Percentiles rank a stretch among this genome's conserved stretches.
Evolutionary conservation across 495 filamentous ascomycete genomes (phyloP).

Genomic region (Penicillium ucsense): DNA sequence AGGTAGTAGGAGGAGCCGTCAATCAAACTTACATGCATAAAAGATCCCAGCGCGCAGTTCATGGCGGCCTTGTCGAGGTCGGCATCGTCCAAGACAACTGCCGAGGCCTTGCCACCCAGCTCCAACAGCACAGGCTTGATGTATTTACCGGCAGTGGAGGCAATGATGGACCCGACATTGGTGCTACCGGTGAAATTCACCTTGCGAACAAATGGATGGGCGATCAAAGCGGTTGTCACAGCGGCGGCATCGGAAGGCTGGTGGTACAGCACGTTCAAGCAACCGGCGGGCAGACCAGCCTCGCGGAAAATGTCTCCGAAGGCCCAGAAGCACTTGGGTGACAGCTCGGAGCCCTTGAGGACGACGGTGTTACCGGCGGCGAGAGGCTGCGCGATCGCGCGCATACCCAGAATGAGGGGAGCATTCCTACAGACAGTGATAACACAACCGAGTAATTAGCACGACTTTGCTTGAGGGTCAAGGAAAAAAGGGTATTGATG

Average conservation of each 20-base stretch:
- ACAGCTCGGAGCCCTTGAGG: constrained; percentile 68
- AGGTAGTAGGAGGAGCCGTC: too few species aligned
- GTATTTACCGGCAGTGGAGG: constrained; percentile 41
- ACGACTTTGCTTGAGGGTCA: background rate
- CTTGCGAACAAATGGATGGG: constrained; percentile 47
- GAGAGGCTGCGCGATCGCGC: constrained; percentile 63
- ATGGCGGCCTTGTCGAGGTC: constrained; percentile 46
- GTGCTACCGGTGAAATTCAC: constrained; percentile 56
- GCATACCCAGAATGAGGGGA: constrained; percentile 54
- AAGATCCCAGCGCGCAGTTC: constrained; percentile 41
- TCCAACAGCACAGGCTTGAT: constrained; percentile 55
- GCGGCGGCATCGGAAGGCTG: constrained; percentile 41
- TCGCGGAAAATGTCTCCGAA: constrained; percentile 60
- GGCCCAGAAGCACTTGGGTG: constrained; percentile 65
- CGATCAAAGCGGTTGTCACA: constrained; percentile 48
- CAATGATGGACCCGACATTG: constrained; percentile 44
- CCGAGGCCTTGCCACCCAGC: constrained; percentile 52
- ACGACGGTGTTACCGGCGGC: constrained; percentile 73
- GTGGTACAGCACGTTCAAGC: constrained; percentile 47
- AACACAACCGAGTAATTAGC: constrained; percentile 1
- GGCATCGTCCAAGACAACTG: constrained; percentile 50
- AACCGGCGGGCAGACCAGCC: constrained; percentile 58
- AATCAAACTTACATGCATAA: constrained; percentile 36
- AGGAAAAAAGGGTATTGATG: too few species aligned
- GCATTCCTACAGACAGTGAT: constrained; percentile 40